phyloP scores from a whole-genome alignment of 192 early-diverging fungal species.

The Coemansia sp. region DNA sequence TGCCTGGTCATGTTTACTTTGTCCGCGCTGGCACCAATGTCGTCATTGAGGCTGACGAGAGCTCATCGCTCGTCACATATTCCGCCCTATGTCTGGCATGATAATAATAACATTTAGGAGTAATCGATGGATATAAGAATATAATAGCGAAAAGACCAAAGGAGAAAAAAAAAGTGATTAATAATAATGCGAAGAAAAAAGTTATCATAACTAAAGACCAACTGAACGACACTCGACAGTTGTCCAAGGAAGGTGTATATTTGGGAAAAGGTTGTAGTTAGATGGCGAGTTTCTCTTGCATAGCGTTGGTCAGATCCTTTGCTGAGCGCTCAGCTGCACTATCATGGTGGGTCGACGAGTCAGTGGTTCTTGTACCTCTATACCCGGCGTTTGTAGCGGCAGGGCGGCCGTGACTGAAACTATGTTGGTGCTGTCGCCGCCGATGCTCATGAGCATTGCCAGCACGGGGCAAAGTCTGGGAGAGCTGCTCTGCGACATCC shows the following conservation, averaged over 20 bases:
- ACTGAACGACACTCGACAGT: background rate
- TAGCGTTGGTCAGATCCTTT: slow-evolving; percentile 22
- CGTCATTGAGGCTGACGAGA: slow-evolving; percentile 27
- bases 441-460: background rate
- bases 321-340: background rate
- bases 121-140: background rate
- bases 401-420: background rate
- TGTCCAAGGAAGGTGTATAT: background rate
- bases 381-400: slow-evolving; percentile 10
- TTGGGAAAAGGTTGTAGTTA: background rate
- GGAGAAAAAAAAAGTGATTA: slow-evolving; percentile 5
- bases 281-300: slow-evolving; percentile 41
- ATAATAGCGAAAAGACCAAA: background rate
- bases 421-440: slow-evolving; percentile 3
- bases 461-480: background rate
- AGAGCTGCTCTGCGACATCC: slow-evolving; percentile 1
- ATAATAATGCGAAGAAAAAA: background rate
- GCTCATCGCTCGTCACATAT: slow-evolving; percentile 23
- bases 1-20: slow-evolving; percentile 81
- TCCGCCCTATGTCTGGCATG: slow-evolving; percentile 12
- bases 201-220: too few species aligned
- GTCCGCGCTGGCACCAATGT: slow-evolving; percentile 60
- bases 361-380: slow-evolving; percentile 1
- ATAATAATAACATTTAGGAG: background rate
- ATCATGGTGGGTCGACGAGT: background rate